Percentiles rank a stretch among this genome's conserved stretches.
Conservation (phyloP, 208 protist species). For the Naegleria fowleri region DNA sequence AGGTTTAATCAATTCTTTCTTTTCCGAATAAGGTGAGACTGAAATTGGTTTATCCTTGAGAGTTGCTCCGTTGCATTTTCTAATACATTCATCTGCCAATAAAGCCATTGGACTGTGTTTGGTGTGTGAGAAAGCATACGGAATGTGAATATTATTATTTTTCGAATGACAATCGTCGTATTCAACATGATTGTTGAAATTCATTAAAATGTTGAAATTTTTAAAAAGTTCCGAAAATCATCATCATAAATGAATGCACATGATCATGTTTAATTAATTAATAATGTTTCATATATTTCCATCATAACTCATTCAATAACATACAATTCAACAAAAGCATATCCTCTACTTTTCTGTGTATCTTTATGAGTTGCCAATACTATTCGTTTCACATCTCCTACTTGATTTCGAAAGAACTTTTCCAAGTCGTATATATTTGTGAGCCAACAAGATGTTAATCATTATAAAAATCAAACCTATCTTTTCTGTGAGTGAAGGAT, state of each 20-base stretch:
- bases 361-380: neutral
- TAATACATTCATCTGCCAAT: neutral
- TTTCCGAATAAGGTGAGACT: neutral
- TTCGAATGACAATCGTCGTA: no score
- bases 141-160: no score
- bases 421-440: neutral
- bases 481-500: neutral
- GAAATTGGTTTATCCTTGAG: neutral
- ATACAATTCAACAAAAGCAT: slow-evolving; percentile 78
- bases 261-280: no score
- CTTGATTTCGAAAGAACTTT: neutral
- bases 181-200: no score
- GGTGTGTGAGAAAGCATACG: no score
- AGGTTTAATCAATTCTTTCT: neutral
- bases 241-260: no score
- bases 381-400: neutral
- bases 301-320: neutral
- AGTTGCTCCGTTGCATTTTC: neutral
- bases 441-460: neutral
- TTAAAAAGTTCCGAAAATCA: no score
- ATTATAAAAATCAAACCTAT: neutral
- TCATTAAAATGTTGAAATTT: no score
- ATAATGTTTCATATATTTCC: no score
- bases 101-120: neutral
- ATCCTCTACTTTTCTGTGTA: slow-evolving; percentile 53